These are phyloP conservation scores for Phytophthora pseudosyringae DNA, from an alignment of 352 stramenopile genomes.

Conservation along the genomic window DNA sequence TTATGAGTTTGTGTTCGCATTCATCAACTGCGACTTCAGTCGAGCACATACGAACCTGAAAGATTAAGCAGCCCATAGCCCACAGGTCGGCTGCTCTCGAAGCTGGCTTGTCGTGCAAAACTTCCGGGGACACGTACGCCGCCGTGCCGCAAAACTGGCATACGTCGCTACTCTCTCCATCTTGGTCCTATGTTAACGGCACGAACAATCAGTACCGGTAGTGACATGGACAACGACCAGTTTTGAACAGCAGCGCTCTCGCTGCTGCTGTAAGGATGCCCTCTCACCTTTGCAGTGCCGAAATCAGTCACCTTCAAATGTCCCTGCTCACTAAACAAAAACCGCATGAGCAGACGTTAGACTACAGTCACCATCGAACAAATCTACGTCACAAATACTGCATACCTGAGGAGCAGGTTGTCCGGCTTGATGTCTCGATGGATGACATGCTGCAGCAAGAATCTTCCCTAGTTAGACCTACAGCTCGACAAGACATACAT, in stretches of 20 bases:
- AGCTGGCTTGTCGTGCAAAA: slow-evolving; percentile 85
- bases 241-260: neutral
- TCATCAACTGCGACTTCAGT: neutral
- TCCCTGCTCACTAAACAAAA: slow-evolving; percentile 53
- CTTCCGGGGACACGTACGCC: slow-evolving; percentile 92
- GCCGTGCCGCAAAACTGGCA: slow-evolving; percentile 91
- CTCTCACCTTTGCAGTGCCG: slow-evolving; percentile 78
- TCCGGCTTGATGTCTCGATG: slow-evolving; percentile 97
- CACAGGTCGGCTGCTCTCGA: slow-evolving; percentile 88
- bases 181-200: slow-evolving; percentile 62
- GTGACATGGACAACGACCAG: neutral
- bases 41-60: slow-evolving; percentile 48
- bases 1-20: neutral
- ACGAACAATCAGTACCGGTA: slow-evolving; percentile 8
- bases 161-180: slow-evolving; percentile 58
- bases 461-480: slow-evolving; percentile 6
- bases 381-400: neutral
- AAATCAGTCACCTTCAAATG: slow-evolving; percentile 93
- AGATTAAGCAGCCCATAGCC: slow-evolving; percentile 92
- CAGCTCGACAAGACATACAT: neutral
- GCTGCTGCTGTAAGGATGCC: neutral
- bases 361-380: neutral
- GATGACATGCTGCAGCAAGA: slow-evolving; percentile 87
- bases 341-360: slow-evolving; percentile 1
- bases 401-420: slow-evolving; percentile 85